Evolutionary conservation across 164 flowering plant genomes (phyloP), one percentile per base, ranked within the genome.

Genomic region (Piper longum): DNA sequence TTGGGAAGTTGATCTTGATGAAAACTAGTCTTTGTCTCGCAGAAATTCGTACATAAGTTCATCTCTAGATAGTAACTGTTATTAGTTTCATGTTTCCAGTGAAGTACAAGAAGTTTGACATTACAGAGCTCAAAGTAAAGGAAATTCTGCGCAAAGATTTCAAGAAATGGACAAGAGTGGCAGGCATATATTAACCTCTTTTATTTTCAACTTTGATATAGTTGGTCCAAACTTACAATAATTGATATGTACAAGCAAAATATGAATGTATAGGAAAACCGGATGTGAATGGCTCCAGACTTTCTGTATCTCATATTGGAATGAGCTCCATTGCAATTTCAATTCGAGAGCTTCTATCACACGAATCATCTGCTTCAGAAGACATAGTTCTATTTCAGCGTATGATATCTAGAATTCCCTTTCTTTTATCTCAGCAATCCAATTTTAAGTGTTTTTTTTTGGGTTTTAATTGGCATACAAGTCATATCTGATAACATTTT

Each of bases 241-340:
- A 52, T 55, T 55, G 59, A 54, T 11, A 40, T 54, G 48, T 16
- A 6, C 52, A 4, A 26, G 14, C 41, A 44, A 1, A 1, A 7
- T 58, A 7, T 65, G 62, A 55, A 68, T 14, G 43, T 54, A 43
- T 76, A 83, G 90, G 82, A 14, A 82, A 74, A 41, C 70, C 71
- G 41, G 84, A 79, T 6, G 56, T 48, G 56, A 62, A 69, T 61
- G 80, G 72, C 62, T 76, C 85, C 12, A 77, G 79, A 71, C 43
- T 66, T 67, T 56, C 57, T 62, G 61, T 58, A 19, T 66, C 85
- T 11, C 62, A 77, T 58, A 61, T 84, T 16, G 93, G 93, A 40
- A 81, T 86, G 89, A 84, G 87, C 72, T 79, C 85, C 16, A 76
- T 86, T 64, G 93, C 89, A 52, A 70, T 80, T 62, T 75, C 89